Evolutionary conservation across 2,329 filamentous ascomycete species (phyloP).

Genomic region (Aspergillus fischeri): DNA sequence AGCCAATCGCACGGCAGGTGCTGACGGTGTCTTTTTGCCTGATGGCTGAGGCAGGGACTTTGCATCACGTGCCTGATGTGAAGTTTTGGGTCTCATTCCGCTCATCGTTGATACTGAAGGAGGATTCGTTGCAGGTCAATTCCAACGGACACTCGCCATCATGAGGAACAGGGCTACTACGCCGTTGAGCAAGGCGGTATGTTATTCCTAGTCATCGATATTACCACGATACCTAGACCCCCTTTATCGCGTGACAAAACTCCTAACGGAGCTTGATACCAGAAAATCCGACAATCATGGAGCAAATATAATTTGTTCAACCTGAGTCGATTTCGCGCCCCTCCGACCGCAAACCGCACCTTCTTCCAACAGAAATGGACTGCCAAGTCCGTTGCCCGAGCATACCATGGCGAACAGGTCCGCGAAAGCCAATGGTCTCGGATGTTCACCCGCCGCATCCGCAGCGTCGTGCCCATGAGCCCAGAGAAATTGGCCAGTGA

Average conservation of each 20-base stretch:
- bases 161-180: slow-evolving; percentile 46
- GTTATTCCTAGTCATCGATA: slow-evolving; percentile 6
- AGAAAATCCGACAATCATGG: slow-evolving; percentile 96
- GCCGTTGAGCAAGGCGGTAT: slow-evolving; percentile 38
- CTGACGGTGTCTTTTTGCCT: slow-evolving; percentile 4
- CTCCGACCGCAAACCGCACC: slow-evolving; percentile 51
- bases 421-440: slow-evolving; percentile 89
- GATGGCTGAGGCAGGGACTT: slow-evolving; percentile 4
- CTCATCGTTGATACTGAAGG: slow-evolving; percentile 7
- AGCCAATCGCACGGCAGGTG: slow-evolving; percentile 11
- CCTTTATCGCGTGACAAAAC: background rate
- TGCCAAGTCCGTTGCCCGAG: slow-evolving; percentile 76
- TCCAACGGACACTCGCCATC: slow-evolving; percentile 20
- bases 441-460: slow-evolving; percentile 80
- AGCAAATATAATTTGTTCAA: slow-evolving; percentile 98
- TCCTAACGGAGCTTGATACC: slow-evolving; percentile 9
- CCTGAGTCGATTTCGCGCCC: slow-evolving; percentile 55
- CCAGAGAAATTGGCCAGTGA: slow-evolving; percentile 70
- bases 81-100: slow-evolving; percentile 37
- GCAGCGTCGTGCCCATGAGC: slow-evolving; percentile 81
- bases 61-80: slow-evolving; percentile 24
- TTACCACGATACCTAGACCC: background rate
- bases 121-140: slow-evolving; percentile 7
- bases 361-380: slow-evolving; percentile 99
- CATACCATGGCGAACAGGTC: slow-evolving; percentile 93